Conservation (phyloP, 768 basidiomycete species). For the Panaeolus cyanescens region DNA sequence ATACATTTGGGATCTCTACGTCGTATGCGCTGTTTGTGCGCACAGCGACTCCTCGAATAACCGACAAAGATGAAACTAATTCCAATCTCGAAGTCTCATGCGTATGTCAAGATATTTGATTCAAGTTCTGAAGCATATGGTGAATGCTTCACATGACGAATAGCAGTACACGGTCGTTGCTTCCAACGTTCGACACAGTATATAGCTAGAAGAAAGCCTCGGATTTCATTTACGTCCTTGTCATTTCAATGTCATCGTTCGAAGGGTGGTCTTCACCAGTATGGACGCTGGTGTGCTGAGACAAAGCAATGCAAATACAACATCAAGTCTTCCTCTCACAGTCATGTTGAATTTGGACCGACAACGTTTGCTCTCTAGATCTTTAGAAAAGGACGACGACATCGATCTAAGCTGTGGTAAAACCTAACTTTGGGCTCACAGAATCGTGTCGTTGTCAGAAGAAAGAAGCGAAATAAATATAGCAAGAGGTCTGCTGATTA, state of each 20-base stretch:
- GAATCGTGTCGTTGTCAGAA: not conserved
- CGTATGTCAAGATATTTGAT: not conserved
- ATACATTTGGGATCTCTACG: constrained; percentile 22
- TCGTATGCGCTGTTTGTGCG: constrained; percentile 3
- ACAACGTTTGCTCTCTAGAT: not conserved
- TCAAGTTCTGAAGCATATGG: not conserved
- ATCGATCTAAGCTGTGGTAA: not conserved
- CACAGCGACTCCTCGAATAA: not conserved
- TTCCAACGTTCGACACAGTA: not conserved
- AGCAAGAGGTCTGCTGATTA: not conserved
- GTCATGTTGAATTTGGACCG: not conserved
- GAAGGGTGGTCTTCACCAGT: no score
- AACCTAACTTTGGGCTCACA: not conserved
- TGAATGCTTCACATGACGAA: not conserved
- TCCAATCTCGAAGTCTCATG: no score
- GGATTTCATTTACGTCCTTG: not conserved
- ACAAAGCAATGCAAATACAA: not conserved
- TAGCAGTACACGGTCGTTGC: not conserved
- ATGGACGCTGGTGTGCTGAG: not conserved
- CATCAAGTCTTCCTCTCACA: not conserved
- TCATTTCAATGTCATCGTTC: no score
- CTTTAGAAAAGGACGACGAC: not conserved
- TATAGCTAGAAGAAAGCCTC: not conserved
- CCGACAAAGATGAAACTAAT: no score
- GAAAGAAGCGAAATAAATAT: not conserved